These are phyloP conservation scores for Populus hybrid DNA, from an alignment of 441 rosid species.

Conservation along the genomic window DNA sequence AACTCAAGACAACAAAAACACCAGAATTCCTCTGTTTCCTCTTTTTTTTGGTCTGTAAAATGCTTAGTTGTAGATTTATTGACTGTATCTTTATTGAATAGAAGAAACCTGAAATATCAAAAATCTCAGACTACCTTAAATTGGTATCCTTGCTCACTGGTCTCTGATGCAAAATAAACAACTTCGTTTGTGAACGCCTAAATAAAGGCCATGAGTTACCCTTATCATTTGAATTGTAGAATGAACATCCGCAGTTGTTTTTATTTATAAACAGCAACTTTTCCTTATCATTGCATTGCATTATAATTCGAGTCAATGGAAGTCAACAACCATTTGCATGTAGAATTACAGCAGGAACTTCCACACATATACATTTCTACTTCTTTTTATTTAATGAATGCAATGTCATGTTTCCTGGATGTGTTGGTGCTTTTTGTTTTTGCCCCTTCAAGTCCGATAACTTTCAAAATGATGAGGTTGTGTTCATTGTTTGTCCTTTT, in stretches of 20 bases:
- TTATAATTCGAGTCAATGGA: neutral
- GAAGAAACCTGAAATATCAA: neutral
- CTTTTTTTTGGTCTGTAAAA: too few relatives aligned
- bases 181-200: neutral
- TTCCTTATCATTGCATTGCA: neutral
- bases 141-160: too few relatives aligned
- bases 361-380: too few relatives aligned
- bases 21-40: neutral
- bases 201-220: too few relatives aligned
- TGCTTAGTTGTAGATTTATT: neutral
- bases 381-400: neutral
- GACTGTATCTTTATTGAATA: neutral
- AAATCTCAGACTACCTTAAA: neutral
- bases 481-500: conserved; percentile 15
- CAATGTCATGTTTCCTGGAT: neutral
- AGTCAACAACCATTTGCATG: neutral
- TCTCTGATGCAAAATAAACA: neutral
- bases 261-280: neutral
- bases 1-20: neutral
- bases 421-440: neutral
- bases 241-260: too few relatives aligned
- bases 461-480: neutral
- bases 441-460: neutral
- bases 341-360: conserved; percentile 4
- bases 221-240: too few relatives aligned